Conservation (phyloP, 2,329 filamentous ascomycete genomes). For the Trichophyton equinum region DNA sequence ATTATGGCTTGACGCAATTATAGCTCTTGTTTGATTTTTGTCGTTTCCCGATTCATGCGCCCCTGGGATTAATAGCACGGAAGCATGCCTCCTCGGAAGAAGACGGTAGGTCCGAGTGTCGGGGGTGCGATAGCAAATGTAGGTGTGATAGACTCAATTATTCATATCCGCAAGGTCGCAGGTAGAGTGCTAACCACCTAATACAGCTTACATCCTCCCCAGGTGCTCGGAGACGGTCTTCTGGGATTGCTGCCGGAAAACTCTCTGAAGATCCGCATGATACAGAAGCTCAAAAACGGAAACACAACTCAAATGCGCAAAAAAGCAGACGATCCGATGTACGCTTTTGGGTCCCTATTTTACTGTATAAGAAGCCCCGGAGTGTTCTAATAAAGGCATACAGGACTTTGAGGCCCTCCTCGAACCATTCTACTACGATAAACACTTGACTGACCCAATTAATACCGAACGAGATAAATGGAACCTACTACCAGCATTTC, state of each 20-base stretch:
- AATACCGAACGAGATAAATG: constrained; percentile 75
- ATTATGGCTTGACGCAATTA: background rate
- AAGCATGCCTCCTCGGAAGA: background rate
- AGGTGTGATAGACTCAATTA: background rate
- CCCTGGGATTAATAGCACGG: background rate
- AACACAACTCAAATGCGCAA: background rate
- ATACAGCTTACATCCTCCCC: background rate
- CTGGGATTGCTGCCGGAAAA: background rate
- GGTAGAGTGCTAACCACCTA: background rate
- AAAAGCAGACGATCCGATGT: constrained; percentile 8
- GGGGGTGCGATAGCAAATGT: background rate
- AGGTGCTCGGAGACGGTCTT: background rate
- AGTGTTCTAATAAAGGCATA: background rate
- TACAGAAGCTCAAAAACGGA: background rate
- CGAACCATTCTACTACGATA: constrained; percentile 58
- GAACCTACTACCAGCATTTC: constrained; percentile 90
- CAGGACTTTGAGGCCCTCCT: constrained; percentile 49
- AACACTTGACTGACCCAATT: constrained; percentile 55
- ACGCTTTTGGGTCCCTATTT: background rate
- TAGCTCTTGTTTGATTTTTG: background rate
- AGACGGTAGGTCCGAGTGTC: background rate
- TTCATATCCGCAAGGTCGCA: background rate
- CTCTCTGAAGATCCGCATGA: background rate
- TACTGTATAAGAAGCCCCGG: background rate
- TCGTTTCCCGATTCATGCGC: background rate